Evolutionary conservation across 495 filamentous ascomycete species (phyloP).

Genomic region (Achaetomiella virescens): DNA sequence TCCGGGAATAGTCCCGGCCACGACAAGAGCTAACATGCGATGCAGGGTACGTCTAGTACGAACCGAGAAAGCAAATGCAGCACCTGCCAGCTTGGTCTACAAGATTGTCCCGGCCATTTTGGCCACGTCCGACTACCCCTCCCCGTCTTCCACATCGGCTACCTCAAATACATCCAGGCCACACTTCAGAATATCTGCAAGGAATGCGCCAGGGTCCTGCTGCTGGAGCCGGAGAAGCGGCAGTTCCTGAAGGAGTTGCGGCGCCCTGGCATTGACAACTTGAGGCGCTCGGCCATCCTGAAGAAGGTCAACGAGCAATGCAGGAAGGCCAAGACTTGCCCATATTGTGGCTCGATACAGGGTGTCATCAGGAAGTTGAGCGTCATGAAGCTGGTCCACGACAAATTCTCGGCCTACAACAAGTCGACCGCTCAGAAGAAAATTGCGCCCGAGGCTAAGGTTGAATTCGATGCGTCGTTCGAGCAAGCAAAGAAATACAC

Average conservation of each 20-base stretch:
- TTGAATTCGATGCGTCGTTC: conserved; percentile 79
- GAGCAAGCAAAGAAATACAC: conserved; percentile 63
- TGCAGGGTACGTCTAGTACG: conserved; percentile 71
- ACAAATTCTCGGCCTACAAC: conserved; percentile 83
- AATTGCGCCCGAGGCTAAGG: conserved; percentile 67
- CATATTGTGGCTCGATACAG: conserved; percentile 70
- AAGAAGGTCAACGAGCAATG: conserved; percentile 86
- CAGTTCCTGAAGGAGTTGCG: conserved; percentile 70
- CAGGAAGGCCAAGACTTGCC: conserved; percentile 72
- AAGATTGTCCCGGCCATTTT: conserved; percentile 89
- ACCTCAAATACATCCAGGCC: conserved; percentile 81
- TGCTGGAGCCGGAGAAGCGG: conserved; percentile 69
- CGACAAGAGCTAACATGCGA: conserved; percentile 15
- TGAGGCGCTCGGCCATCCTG: conserved; percentile 67
- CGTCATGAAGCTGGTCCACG: conserved; percentile 86
- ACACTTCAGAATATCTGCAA: conserved; percentile 95
- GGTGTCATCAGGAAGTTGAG: conserved; percentile 84
- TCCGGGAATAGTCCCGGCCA: neutral
- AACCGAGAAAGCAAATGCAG: conserved; percentile 54
- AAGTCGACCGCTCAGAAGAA: conserved; percentile 80
- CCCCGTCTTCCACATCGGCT: conserved; percentile 91
- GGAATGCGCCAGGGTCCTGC: conserved; percentile 67
- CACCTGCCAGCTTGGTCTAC: conserved; percentile 72
- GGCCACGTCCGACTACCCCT: conserved; percentile 84
- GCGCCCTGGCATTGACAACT: conserved; percentile 75